Conservation (phyloP, 1,284 basidiomycete genomes). For the Trichosporon asahii region DNA sequence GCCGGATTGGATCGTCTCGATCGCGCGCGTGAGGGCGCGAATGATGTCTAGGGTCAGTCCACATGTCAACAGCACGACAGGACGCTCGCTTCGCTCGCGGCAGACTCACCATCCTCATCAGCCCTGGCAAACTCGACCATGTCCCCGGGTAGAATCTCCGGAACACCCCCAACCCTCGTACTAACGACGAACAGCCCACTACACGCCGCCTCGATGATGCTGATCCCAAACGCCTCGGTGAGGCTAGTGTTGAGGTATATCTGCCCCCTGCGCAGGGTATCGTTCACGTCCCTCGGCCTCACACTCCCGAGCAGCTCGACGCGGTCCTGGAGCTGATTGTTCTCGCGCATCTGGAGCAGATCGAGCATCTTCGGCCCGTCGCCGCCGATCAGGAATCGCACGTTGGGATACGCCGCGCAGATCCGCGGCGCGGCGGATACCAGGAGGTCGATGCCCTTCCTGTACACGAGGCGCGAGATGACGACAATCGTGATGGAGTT, state of each 20-base stretch:
- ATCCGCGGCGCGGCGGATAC: slow-evolving; percentile 87
- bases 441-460: slow-evolving; percentile 94
- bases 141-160: slow-evolving; percentile 87
- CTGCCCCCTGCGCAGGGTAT: slow-evolving; percentile 75
- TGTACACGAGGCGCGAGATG: slow-evolving; percentile 89
- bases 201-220: slow-evolving; percentile 92
- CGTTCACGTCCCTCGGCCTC: slow-evolving; percentile 72
- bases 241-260: slow-evolving; percentile 95
- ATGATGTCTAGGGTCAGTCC: slow-evolving; percentile 65
- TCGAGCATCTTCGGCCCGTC: slow-evolving; percentile 95
- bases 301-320: slow-evolving; percentile 84
- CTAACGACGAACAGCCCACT: slow-evolving; percentile 91
- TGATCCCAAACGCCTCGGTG: slow-evolving; percentile 95
- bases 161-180: slow-evolving; percentile 90
- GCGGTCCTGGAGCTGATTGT: slow-evolving; percentile 79
- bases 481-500: slow-evolving; percentile 82
- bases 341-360: slow-evolving; percentile 92
- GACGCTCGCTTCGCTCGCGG: neutral
- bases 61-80: neutral
- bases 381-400: slow-evolving; percentile 86
- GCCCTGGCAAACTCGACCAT: slow-evolving; percentile 93
- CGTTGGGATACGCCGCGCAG: slow-evolving; percentile 75
- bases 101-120: slow-evolving; percentile 65
- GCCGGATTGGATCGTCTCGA: slow-evolving; percentile 65
- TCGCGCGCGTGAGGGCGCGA: slow-evolving; percentile 74